Percentiles rank a stretch among this genome's conserved stretches.
phyloP scores from a whole-genome alignment of 352 stramenopile genomes.

The Phytophthora podocarpi region DNA sequence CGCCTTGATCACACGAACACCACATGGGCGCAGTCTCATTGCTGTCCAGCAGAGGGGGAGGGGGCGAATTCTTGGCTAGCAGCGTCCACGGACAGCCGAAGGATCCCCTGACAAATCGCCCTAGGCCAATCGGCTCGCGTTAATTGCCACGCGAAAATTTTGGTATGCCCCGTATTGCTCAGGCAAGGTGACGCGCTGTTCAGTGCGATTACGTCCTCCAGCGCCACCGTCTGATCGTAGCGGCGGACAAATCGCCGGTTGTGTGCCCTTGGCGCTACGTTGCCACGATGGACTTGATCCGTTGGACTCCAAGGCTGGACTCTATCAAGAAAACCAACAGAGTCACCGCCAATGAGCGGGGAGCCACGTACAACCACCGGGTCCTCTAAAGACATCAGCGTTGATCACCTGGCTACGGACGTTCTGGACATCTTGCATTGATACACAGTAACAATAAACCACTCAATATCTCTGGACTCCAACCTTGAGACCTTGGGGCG shows the following conservation, averaged over 20 bases:
- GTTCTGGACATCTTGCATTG: too few species aligned
- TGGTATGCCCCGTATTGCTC: not conserved
- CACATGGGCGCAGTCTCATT: slow-evolving; percentile 14
- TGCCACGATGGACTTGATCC: slow-evolving; percentile 27
- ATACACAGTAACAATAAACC: not conserved
- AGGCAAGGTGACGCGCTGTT: not conserved
- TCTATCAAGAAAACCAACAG: too few species aligned
- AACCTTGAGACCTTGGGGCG: slow-evolving; percentile 14
- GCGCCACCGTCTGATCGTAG: slow-evolving; percentile 23
- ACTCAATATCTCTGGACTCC: not conserved
- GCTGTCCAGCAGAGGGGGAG: slow-evolving; percentile 15
- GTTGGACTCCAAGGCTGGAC: too few species aligned
- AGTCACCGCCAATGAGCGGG: too few species aligned
- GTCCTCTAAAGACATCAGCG: too few species aligned
- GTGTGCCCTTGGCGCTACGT: slow-evolving; percentile 27
- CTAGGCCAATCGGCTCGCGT: not conserved
- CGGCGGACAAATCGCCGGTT: slow-evolving; percentile 31
- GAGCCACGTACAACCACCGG: too few species aligned
- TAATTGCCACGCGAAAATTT: slow-evolving; percentile 20
- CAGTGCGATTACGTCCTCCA: slow-evolving; percentile 14
- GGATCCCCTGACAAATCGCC: slow-evolving; percentile 25
- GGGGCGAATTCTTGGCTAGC: slow-evolving; percentile 20
- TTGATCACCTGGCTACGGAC: too few species aligned
- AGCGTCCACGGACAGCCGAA: slow-evolving; percentile 10
- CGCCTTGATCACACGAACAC: too few species aligned